Conservation (phyloP, 2,329 filamentous ascomycete species). For the Macroventuria anomochaeta region DNA sequence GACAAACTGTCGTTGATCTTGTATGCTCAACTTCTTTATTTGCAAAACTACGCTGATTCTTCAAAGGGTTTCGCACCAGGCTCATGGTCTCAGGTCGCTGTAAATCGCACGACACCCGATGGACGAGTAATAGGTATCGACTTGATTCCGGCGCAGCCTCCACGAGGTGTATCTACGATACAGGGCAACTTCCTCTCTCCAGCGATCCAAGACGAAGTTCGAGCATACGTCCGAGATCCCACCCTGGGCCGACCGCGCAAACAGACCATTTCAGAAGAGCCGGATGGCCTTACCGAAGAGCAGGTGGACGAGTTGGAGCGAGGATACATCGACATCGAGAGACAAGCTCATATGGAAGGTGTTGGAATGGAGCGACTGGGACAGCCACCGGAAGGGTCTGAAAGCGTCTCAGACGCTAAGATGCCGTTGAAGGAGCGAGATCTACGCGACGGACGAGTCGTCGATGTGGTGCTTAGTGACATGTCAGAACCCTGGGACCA, state of each 20-base stretch:
- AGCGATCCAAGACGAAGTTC: slow-evolving; percentile 75
- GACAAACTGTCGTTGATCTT: slow-evolving; percentile 89
- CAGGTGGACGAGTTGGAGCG: slow-evolving; percentile 53
- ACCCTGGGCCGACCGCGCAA: slow-evolving; percentile 61
- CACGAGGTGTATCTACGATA: slow-evolving; percentile 88
- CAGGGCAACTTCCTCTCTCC: slow-evolving; percentile 90
- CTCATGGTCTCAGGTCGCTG: slow-evolving; percentile 74
- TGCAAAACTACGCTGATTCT: slow-evolving; percentile 22
- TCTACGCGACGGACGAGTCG: slow-evolving; percentile 62
- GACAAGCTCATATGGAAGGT: slow-evolving; percentile 51
- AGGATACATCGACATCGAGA: slow-evolving; percentile 73
- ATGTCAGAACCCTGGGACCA: slow-evolving; percentile 98
- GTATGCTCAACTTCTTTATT: slow-evolving; percentile 53
- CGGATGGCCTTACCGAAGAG: slow-evolving; percentile 45
- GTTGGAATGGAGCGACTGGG: slow-evolving; percentile 27
- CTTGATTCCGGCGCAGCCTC: slow-evolving; percentile 89
- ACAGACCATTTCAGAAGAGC: slow-evolving; percentile 34
- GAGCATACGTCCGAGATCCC: slow-evolving; percentile 73
- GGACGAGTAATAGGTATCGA: slow-evolving; percentile 91
- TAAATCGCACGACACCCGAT: slow-evolving; percentile 75
- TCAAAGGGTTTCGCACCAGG: slow-evolving; percentile 74
- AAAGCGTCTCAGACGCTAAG: slow-evolving; percentile 31
- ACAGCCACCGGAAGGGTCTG: slow-evolving; percentile 17
- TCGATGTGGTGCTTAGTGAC: slow-evolving; percentile 95
- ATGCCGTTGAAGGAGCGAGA: slow-evolving; percentile 45